phyloP scores from a whole-genome alignment of 1,284 basidiomycete genomes.

The Papiliotrema flavescens region DNA sequence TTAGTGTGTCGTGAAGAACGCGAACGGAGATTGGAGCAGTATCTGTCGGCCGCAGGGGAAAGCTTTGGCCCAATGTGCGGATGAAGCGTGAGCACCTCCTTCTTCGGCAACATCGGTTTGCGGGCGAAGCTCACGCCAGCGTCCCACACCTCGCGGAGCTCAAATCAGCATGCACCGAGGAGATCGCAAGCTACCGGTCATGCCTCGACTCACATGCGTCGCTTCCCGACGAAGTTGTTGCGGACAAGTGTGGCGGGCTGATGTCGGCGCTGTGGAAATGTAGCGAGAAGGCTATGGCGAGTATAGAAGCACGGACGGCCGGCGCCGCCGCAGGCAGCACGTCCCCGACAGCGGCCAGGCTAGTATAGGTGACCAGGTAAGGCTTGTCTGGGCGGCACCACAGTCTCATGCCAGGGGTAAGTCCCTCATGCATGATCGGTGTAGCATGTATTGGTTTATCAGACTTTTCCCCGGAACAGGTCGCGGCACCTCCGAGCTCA shows the following conservation, averaged over 20 bases:
- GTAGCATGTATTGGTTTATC: too few relatives aligned
- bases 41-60: slow-evolving; percentile 38
- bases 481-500: too few relatives aligned
- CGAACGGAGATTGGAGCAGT: slow-evolving; percentile 38
- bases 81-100: slow-evolving; percentile 29
- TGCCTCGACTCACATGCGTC: slow-evolving; percentile 36
- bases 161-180: slow-evolving; percentile 33
- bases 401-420: too few relatives aligned
- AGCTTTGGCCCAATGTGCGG: slow-evolving; percentile 42
- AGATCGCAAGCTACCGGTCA: slow-evolving; percentile 35
- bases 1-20: slow-evolving; percentile 43
- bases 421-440: too few relatives aligned
- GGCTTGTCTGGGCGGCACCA: too few relatives aligned
- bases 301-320: too few relatives aligned
- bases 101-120: neutral
- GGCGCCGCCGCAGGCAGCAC: too few relatives aligned
- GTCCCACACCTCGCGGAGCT: slow-evolving; percentile 43
- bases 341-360: too few relatives aligned
- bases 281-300: slow-evolving; percentile 31
- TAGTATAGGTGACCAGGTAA: too few relatives aligned
- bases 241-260: slow-evolving; percentile 26
- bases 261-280: slow-evolving; percentile 46
- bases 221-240: slow-evolving; percentile 29
- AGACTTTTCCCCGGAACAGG: too few relatives aligned
- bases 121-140: slow-evolving; percentile 11